phyloP scores from a whole-genome alignment of 1,284 basidiomycete genomes.

The Meripilus lineatus region DNA sequence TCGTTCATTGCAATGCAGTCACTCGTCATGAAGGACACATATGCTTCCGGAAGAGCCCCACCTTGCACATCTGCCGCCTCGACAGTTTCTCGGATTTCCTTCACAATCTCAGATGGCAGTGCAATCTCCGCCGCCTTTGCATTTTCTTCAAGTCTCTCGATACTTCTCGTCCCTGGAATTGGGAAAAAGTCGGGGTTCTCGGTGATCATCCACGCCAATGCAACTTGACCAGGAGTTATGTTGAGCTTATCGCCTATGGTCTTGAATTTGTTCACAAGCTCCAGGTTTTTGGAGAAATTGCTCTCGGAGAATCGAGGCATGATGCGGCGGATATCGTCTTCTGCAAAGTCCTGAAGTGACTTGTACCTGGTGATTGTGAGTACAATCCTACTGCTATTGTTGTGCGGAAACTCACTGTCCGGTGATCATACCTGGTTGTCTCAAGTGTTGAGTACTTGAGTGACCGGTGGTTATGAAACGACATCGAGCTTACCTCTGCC shows the following conservation, averaged over 20 bases:
- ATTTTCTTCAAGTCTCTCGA: constrained; percentile 11
- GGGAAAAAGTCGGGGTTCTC: constrained; percentile 35
- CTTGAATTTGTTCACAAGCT: constrained; percentile 34
- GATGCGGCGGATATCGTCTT: background rate
- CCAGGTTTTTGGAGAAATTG: constrained; percentile 41
- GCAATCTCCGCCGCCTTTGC: background rate
- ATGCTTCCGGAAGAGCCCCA: no score
- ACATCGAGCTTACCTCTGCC: constrained; percentile 1
- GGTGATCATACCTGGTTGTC: background rate
- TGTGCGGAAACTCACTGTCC: background rate
- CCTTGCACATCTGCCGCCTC: constrained; percentile 24
- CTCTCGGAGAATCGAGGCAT: constrained; percentile 30
- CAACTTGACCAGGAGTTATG: constrained; percentile 36
- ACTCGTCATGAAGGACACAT: no score
- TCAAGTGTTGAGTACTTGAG: no score
- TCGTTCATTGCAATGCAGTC: no score
- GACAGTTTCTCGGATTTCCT: constrained; percentile 15
- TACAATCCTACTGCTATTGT: no score
- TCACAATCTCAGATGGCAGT: background rate
- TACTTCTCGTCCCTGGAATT: constrained; percentile 32
- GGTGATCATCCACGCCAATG: constrained; percentile 40
- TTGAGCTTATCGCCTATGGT: constrained; percentile 28
- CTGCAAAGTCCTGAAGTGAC: background rate
- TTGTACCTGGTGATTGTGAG: no score
- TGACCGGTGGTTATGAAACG: no score